Base-by-base conservation (phyloP, 331 rosid species). In the Phaseolus coccineus region DNA sequence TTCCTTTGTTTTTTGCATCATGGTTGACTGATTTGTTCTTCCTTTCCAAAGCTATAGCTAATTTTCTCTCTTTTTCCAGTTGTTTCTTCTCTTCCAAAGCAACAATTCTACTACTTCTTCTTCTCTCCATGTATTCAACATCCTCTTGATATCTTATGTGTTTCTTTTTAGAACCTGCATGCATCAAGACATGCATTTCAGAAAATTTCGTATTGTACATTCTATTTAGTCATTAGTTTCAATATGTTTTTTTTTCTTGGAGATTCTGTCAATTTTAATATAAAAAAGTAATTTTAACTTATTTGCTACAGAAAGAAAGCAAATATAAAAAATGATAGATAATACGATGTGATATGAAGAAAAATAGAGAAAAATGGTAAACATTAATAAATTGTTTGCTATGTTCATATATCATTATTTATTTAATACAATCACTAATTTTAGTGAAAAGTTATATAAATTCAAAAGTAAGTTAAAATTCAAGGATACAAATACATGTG, bases 111-210 rank as follows among this genome's bases (percentile, higher is more conserved):
- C 42, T 14, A 61, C 67, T 61, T 22, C 67, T 61, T 31, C 67
- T 61, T 61, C 42, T 37, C 8, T 59, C 19, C 6, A 28, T 59
- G 15, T 5, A 28, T 59, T 59, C 24, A 7, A 8, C 8, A 14
- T 33, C 69, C 1, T 63, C 69, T 62, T 31, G 13, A 48, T 33
- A 19, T 12, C 6, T 62, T 6, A 12, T 28, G 5, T 4, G 7
- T 75, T 61, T 75, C 31, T 5, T 31, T 12, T 0, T 30, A 3
- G 33, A 0, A 5, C 51, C 71, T 69, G 0, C 15, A 28, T 5
- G 9, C 31, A 64, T 59, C 58, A 74, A 74, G 7, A 35, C 39
- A 35, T 57, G 39, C 48, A 81, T 16, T 47, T 69, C 9, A 68
- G 4, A 59, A 59, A 5, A 46, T 13, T 46, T 2, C 4, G 0